These are phyloP conservation scores for Nematodospora anomalae DNA, from an alignment of 1,139 yeast species.

Conservation along the genomic window DNA sequence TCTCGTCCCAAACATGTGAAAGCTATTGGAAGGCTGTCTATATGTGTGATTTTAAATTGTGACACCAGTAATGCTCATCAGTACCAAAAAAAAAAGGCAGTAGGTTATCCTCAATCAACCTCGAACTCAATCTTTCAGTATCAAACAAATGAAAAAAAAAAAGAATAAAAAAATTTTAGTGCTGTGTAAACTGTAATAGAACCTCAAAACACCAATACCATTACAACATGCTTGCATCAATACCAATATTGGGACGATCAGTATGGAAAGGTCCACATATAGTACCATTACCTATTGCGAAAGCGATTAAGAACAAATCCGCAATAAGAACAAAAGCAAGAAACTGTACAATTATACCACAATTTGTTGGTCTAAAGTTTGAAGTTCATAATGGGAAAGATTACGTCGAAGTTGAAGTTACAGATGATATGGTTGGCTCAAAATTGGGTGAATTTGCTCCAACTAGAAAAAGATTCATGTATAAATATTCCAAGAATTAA, in stretches of 20 bases:
- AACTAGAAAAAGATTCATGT: conserved; percentile 83
- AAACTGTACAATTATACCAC: conserved; percentile 90
- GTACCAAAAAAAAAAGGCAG: not conserved
- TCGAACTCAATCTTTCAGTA: too few species aligned
- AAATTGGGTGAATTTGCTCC: conserved; percentile 95
- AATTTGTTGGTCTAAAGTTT: conserved; percentile 89
- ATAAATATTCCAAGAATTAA: conserved; percentile 69
- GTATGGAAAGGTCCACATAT: conserved; percentile 95
- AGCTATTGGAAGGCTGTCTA: too few species aligned
- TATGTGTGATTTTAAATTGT: too few species aligned
- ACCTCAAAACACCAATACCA: conserved; percentile 3
- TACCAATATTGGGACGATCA: conserved; percentile 55
- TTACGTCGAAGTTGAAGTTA: conserved; percentile 82
- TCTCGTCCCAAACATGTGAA: conserved; percentile 60
- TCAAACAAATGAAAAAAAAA: not conserved
- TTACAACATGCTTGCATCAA: conserved; percentile 55
- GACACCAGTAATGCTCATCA: not conserved
- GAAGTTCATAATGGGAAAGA: conserved; percentile 96
- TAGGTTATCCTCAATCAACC: not conserved
- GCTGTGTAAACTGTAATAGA: conserved; percentile 3
- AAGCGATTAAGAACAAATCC: conserved; percentile 75
- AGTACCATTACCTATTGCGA: conserved; percentile 87
- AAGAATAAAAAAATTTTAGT: conserved; percentile 3
- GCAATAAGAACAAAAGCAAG: conserved; percentile 95
- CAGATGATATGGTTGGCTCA: conserved; percentile 97